Evolutionary conservation across 257 asterid species (phyloP).

Genomic region (Primulina huaijiensis): DNA sequence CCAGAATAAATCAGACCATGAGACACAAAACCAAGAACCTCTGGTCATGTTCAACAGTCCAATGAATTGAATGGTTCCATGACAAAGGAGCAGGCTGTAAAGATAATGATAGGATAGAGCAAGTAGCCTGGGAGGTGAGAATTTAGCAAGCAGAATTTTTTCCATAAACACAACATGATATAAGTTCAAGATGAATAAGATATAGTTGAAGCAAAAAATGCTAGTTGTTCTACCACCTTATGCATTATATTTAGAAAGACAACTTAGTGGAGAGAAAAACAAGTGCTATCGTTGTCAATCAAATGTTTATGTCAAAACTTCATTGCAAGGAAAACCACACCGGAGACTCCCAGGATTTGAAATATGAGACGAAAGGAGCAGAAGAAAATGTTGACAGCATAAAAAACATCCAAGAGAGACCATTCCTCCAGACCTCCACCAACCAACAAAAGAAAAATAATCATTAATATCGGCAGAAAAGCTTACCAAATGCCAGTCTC

Average conservation of each 20-base stretch:
- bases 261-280: not conserved
- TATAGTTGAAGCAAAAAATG: slow-evolving; percentile 12
- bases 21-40: slow-evolving; percentile 11
- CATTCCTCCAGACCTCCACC: not conserved
- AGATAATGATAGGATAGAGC: not conserved
- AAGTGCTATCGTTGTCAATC: not conserved
- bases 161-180: not conserved
- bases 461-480: slow-evolving; percentile 17
- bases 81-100: not conserved
- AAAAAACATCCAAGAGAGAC: slow-evolving; percentile 23
- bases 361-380: not conserved
- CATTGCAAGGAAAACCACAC: not conserved
- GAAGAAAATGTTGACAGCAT: not conserved
- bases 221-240: slow-evolving; percentile 10
- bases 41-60: not conserved
- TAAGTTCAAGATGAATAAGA: not conserved
- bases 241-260: slow-evolving; percentile 6
- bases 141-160: not conserved
- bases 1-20: not conserved
- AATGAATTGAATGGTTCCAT: not conserved
- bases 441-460: slow-evolving; percentile 25
- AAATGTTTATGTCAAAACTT: not conserved
- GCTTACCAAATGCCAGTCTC: slow-evolving; percentile 82
- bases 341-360: not conserved
- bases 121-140: not conserved